Conservation (phyloP, 768 basidiomycete genomes). For the Lentinula sp. region DNA sequence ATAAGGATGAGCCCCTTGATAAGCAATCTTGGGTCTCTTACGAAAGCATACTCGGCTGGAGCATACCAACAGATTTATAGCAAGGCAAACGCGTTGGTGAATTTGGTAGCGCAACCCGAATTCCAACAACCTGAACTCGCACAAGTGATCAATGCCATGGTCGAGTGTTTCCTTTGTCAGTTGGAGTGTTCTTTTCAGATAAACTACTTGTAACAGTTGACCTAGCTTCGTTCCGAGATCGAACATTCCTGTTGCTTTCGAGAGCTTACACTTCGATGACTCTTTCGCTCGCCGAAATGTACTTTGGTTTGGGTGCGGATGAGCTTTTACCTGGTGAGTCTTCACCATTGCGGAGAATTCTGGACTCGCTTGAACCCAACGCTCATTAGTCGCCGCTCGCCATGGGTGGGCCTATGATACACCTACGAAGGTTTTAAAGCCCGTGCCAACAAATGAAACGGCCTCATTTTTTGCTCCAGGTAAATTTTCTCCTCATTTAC, state of each 20-base stretch:
- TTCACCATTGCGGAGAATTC: not conserved
- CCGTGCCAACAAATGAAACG: conserved; percentile 13
- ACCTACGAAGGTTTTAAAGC: conserved; percentile 37
- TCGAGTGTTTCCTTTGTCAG: conserved; percentile 49
- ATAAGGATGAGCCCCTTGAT: conserved; percentile 37
- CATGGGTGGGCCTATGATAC: conserved; percentile 49
- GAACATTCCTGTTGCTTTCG: conserved; percentile 50
- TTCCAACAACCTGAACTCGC: conserved; percentile 42
- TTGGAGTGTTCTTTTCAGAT: conserved; percentile 6
- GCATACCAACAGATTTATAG: conserved; percentile 51
- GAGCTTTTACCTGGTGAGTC: conserved; percentile 31
- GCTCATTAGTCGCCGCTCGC: conserved; percentile 30
- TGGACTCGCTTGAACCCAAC: not conserved
- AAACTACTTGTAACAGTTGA: not conserved
- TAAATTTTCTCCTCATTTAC: conserved; percentile 11
- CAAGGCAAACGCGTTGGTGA: conserved; percentile 34
- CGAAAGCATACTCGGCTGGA: conserved; percentile 46
- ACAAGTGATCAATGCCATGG: conserved; percentile 36
- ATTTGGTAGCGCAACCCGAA: conserved; percentile 34
- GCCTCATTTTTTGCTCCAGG: not conserved
- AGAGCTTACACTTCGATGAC: conserved; percentile 63
- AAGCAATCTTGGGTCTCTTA: conserved; percentile 39
- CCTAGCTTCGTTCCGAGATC: conserved; percentile 52
- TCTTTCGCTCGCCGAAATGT: conserved; percentile 44
- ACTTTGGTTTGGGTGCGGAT: conserved; percentile 44